These are phyloP conservation scores for Polyplosphaeria fusca DNA, from an alignment of 495 filamentous ascomycete genomes.

Conservation along the genomic window DNA sequence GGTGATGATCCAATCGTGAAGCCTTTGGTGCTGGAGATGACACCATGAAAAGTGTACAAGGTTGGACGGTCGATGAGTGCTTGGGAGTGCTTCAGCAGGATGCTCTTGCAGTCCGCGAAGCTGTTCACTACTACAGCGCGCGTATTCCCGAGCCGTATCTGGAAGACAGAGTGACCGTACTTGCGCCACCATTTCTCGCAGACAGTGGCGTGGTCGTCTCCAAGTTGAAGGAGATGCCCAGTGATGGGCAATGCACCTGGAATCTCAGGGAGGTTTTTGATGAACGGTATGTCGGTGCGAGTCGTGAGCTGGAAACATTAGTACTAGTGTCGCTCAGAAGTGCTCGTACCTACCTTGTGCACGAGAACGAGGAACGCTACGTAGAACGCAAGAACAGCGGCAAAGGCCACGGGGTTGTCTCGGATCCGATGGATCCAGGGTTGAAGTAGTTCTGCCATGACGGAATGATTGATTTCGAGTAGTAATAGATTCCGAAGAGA, in stretches of 20 bases:
- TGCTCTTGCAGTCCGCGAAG: constrained; percentile 59
- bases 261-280: constrained; percentile 51
- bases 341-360: constrained; percentile 1
- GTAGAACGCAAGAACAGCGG: not conserved
- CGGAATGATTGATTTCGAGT: too few relatives aligned
- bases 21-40: constrained; percentile 67
- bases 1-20: constrained; percentile 69
- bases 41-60: constrained; percentile 67
- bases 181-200: constrained; percentile 54
- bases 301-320: constrained; percentile 7
- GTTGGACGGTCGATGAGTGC: constrained; percentile 65
- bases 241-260: constrained; percentile 51
- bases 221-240: constrained; percentile 54
- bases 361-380: not conserved
- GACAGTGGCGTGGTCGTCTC: constrained; percentile 54
- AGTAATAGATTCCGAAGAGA: not conserved
- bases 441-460: too few relatives aligned
- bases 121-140: constrained; percentile 42
- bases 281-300: constrained; percentile 48
- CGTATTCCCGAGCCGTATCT: constrained; percentile 55
- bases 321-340: not conserved
- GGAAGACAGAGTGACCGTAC: constrained; percentile 53
- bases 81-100: constrained; percentile 65
- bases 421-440: too few relatives aligned
- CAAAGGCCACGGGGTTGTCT: constrained; percentile 8